A percentile compares a stretch with the other conserved stretches of the same genome.
Conservation (phyloP, 2,329 filamentous ascomycete species). For the Alternaria solani region DNA sequence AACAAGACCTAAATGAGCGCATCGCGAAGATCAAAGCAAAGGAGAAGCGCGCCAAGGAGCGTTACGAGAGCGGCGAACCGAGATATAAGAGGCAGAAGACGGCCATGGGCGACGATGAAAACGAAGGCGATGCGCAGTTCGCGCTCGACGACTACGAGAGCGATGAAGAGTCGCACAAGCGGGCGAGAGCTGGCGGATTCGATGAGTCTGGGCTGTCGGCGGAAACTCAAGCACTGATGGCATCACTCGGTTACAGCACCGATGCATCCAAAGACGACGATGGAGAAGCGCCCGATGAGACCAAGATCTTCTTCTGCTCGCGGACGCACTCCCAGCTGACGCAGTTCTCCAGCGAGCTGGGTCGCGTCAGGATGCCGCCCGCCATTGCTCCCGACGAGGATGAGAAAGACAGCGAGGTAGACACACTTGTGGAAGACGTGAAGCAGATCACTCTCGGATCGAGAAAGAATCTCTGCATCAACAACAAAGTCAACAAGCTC, state of each 20-base stretch:
- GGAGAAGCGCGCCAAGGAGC: slow-evolving; percentile 67
- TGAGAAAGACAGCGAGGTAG: slow-evolving; percentile 19
- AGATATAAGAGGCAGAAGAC: slow-evolving; percentile 55
- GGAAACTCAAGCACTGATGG: slow-evolving; percentile 77
- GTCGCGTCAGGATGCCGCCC: slow-evolving; percentile 78
- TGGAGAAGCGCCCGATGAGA: slow-evolving; percentile 66
- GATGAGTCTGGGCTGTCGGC: slow-evolving; percentile 67
- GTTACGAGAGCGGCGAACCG: slow-evolving; percentile 58
- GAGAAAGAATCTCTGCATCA: slow-evolving; percentile 88
- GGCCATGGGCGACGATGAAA: slow-evolving; percentile 10
- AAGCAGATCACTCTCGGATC: slow-evolving; percentile 88
- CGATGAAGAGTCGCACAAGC: slow-evolving; percentile 58
- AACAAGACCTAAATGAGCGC: slow-evolving; percentile 77
- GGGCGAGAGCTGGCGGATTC: slow-evolving; percentile 27
- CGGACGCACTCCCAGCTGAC: slow-evolving; percentile 91
- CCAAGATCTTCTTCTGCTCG: slow-evolving; percentile 92
- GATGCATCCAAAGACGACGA: slow-evolving; percentile 55
- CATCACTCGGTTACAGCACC: slow-evolving; percentile 59
- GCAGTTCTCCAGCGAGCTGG: slow-evolving; percentile 85
- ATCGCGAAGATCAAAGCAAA: slow-evolving; percentile 69
- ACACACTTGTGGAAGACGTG: slow-evolving; percentile 64
- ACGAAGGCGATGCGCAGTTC: slow-evolving; percentile 70
- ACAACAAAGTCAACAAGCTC: slow-evolving; percentile 78
- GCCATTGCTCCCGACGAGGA: slow-evolving; percentile 59
- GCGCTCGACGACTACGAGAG: slow-evolving; percentile 78